Base-by-base conservation (phyloP, 2,329 filamentous ascomycete genomes). In the Trichoderma sp. region DNA sequence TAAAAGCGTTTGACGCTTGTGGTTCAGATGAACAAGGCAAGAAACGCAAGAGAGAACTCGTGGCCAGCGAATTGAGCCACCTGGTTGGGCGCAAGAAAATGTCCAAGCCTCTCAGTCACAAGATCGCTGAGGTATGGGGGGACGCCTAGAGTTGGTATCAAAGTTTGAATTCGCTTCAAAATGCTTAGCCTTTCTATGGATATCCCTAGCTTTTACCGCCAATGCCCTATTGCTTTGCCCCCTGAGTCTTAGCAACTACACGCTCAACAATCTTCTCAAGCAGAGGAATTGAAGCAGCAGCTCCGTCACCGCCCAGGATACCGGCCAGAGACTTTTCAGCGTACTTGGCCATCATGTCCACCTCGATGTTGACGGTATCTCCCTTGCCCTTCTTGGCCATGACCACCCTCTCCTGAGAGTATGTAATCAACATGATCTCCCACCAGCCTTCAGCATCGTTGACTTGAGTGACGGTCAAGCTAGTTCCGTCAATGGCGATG, bases 361-460 rank as follows among this genome's bases (percentile, higher is more conserved):
- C 95, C 85, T 98, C 95, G 43, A 98, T 88, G 78, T 98, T 98
- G 73, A 97, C 93, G 64, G 90, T 88, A 6, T 97, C 93, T 3
- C 95, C 94, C 34, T 87, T 83, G 81, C 88, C 85, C 88, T 98
- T 98, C 67, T 84, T 85, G 3, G 93, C 93, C 74, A 94, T 90
- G 17, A 97, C 92, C 17, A 99, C 91, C 81, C 93, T 93, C 82
- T 95, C 93, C 84, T 98, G 96, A 12, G 96, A 98, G 82, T 99
- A 99, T 9, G 93, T 89, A 80, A 99, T 98, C 73, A 99, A 86
- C 96, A 99, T 99, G 64, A 99, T 92, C 87, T 98, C 96, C 88
- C 91, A 98, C 81, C 94, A 97, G 55, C 92, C 91, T 75, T 90
- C 88, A 4, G 79, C 87, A 81, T 98, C 95, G 77, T 95, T 84